Base-by-base conservation (phyloP, 192 early-diverging fungal genomes). In the Rhizoclosmatium globosum region DNA sequence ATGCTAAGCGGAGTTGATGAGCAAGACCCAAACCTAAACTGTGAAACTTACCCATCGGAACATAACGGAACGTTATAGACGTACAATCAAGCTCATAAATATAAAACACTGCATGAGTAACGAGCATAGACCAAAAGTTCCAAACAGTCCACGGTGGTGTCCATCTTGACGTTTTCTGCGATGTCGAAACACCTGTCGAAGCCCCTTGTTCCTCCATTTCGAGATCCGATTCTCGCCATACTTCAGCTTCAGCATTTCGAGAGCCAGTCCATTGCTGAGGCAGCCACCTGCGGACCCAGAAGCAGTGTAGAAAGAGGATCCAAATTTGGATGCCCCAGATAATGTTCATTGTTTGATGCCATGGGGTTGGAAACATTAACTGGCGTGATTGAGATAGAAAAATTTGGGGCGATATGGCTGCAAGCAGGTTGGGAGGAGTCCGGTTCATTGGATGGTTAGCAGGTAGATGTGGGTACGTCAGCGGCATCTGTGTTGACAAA, bases 101-200 rank as follows among this genome's bases (percentile, higher is more conserved):
- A 21, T 76, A 76, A 66, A 66, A 76, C 9, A 76, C 21, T 0
- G 74, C 64, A 53, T 76, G 74, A 3, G 74, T 66, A 11, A 67
- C 2, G n/a, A 76, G 74, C 74, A 76, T 56, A 23, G 48, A 31
- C 74, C 74, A 76, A 41, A 76, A 76, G 11, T 76, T 61, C 61
- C 48, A 48, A n/a, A 76, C 64, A 17, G 74, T 67, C 64, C 61
- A 76, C 46, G 74, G 74, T 9, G 45, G 43, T 19, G 7, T 6
- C 74, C 13, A 45, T 53, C 42, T 68, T 57, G n/a, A 57, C 21
- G n/a, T 57, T 57, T 57, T 57, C 21, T 57, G 56, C 21, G 64
- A 21, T 65, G 38, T 11, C 39, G n/a, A 38, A 21, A 21, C 17
- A 0, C 64, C 11, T 17, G 11, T 0, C 15, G 13, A 11, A 23